These are phyloP conservation scores for Apiospora phragmitis DNA, from an alignment of 2,329 filamentous ascomycete genomes.

Conservation along the genomic window DNA sequence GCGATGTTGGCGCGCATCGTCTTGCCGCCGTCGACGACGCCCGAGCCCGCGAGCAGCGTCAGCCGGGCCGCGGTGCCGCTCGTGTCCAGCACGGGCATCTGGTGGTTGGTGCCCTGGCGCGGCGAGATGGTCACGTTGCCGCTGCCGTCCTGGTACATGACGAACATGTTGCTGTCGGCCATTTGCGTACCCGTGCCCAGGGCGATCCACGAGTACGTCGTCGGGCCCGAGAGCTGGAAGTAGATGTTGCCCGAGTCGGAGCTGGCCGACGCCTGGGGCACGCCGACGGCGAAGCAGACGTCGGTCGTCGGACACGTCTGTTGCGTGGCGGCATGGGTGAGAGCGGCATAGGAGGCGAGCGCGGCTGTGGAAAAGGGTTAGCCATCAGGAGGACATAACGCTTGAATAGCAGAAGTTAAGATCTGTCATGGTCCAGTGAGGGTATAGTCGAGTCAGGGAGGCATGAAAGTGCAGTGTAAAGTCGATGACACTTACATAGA, in stretches of 20 bases:
- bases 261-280: conserved; percentile 50
- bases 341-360: conserved; percentile 12
- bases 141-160: conserved; percentile 59
- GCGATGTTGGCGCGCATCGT: conserved; percentile 61
- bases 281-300: conserved; percentile 58
- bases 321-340: conserved; percentile 25
- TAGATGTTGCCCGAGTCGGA: conserved; percentile 57
- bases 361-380: background rate
- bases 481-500: conserved; percentile 23
- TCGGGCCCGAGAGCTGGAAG: conserved; percentile 59
- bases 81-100: conserved; percentile 47
- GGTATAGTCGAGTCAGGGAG: background rate
- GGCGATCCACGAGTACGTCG: conserved; percentile 55
- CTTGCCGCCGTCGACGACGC: conserved; percentile 41
- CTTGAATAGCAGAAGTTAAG: background rate
- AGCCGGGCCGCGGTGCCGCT: conserved; percentile 41
- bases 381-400: background rate
- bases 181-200: conserved; percentile 58
- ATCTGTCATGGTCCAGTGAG: background rate
- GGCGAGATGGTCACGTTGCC: conserved; percentile 64
- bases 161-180: conserved; percentile 59
- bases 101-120: conserved; percentile 48
- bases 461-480: background rate
- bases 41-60: conserved; percentile 59
- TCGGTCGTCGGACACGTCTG: conserved; percentile 42